Evolutionary conservation across 1,284 basidiomycete species (phyloP), one percentile per base, ranked within the genome.

Genomic region (Microstroma glucosiphilum): DNA sequence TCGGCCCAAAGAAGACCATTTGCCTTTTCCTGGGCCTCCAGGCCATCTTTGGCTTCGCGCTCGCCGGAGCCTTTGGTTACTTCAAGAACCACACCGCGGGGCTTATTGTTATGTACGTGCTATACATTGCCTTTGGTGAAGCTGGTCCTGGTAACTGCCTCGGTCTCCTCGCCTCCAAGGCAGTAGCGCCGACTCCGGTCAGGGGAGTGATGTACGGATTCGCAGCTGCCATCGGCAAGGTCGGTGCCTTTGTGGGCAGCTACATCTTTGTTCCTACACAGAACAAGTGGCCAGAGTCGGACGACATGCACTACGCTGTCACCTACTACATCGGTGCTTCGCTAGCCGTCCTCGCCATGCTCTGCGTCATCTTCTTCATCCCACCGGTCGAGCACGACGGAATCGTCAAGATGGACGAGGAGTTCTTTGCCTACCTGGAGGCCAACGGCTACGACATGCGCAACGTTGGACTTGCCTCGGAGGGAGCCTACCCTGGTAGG

Each of bases 111-210:
- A 82, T 96, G 9, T 96, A 94, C 72, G 92, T 92, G 9, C 86
- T 96, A 60, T 97, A 96, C 85, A 78, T 94, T 61, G 87, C 85
- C 69, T 88, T 90, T 65, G 91, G 91, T 56, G 90, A 91, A 80
- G 80, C 90, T 57, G 94, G 76, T 0, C 65, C 72, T 0, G 76
- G 76, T 1, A 75, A 78, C 54, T 70, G 72, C 54, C 65, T 78
- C 13, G 76, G 76, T 41, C 65, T 75, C 12, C 62, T 76, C 12
- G 75, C 72, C 3, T 61, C 57, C 61, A 75, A 76, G 60, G 67
- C 69, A 0, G 64, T 63, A 23, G 70, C 68, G 19, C 72, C 74
- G 0, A 68, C 71, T 4, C 68, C 69, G 1, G 73, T 76, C 1
- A 58, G 76, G 42, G 76, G 75, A 2, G 64, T 62, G 0, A 69